Evolutionary conservation across 2,329 filamentous ascomycete species (phyloP), one percentile per base, ranked within the genome.

Genomic region (Fusarium pininemorale): DNA sequence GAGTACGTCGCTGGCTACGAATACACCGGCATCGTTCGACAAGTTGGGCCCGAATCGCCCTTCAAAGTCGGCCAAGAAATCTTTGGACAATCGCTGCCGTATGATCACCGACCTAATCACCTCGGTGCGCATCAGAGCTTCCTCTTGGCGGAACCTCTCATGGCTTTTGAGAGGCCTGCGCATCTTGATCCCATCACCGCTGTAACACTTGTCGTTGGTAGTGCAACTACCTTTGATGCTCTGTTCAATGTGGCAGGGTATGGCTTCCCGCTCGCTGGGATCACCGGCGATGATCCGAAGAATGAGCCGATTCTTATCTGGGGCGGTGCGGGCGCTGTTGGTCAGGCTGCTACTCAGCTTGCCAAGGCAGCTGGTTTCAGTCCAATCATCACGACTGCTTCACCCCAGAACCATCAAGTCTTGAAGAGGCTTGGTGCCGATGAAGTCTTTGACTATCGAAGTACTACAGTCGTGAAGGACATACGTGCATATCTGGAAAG

Each of bases 101-200:
- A 56, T n/a, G 55, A 73, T 5, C 60, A 28, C 1, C 70, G 72
- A 2, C 72, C 71, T 0, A 45, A 63, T 8, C 28, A 73, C 2
- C 48, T 74, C 6, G 73, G 73, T 2, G 67, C 73, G 0, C 73
- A 75, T n/a, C 73, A 75, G 7, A 63, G 57, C 3, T 61, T 51
- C 18, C 58, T 75, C 1, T n/a, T 75, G 3, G 70, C 73, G 1
- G 73, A 75, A 3, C 16, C 39, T 0, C 45, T 70, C 2, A 64
- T 64, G 58, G 24, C 65, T 8, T 69, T 64, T 15, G 16, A 30
- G 10, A 24, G 66, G 3, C 65, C 65, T 8, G 15, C 10, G 5
- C 51, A 69, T 28, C 65, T 69, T 9, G 48, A 63, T 12, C 64
- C 65, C 1, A 13, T 63, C 8, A 69, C 57, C 5, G 66, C 66